Evolutionary conservation across 1,284 basidiomycete genomes (phyloP), one percentile per base, ranked within the genome.

Genomic region (Coriolopsis trogii): DNA sequence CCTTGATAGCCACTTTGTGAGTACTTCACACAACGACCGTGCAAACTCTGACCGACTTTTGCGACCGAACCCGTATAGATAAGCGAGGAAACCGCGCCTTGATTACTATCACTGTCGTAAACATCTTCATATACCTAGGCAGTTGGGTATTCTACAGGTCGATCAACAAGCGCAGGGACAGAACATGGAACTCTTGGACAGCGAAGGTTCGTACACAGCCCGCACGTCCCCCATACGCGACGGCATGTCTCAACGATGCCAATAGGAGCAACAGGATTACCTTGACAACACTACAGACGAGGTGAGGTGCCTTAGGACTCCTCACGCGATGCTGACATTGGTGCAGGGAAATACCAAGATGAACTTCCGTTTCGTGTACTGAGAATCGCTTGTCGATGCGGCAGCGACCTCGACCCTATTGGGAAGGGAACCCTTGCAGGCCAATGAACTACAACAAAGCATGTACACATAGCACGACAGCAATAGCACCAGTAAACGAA

Each of bases 301-400:
- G 55, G 61, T 63, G 28, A 13, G 33, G 10, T 12, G 9, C 21
- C 30, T 31, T 33, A 6, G 21, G 20, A 31, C 40, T 21, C 28
- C 16, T 15, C 13, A 34, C n/a, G 21, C 7, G 7, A 8, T 15
- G 20, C 47, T 48, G 18, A 46, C n/a, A 15, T 29, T 9, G 29
- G 4, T 21, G 2, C 38, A 63, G 61, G 83, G 83, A 16, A 85
- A 85, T 61, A 61, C 75, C 46, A 70, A 79, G 47, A 63, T 84
- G 44, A 82, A 84, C 59, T 84, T 85, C 72, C 72, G 81, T 15
- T 84, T 85, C 60, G 78, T 73, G 5, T 81, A 84, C 60, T 83
- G 67, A 68, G 7, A 18, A 23, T 18, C 4, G 5, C 24, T 16
- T 28, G n/a, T n/a, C n/a, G n/a, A n/a, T n/a, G n/a, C n/a, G n/a